Evolutionary conservation across 2,329 filamentous ascomycete genomes (phyloP).

Genomic region (Zasmidium cellare): DNA sequence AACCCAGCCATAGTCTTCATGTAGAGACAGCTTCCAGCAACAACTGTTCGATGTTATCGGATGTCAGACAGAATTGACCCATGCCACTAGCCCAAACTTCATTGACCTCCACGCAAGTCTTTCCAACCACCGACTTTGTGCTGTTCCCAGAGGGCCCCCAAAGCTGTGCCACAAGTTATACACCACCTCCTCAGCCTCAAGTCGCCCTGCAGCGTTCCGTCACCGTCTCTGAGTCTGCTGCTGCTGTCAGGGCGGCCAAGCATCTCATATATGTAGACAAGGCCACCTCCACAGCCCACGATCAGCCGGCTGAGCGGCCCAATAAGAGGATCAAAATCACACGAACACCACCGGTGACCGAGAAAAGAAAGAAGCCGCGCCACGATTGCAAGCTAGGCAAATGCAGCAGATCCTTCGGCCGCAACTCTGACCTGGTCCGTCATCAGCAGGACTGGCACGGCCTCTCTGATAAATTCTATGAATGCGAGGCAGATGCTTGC

Average conservation of each 20-base stretch:
- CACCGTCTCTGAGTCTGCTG: background rate
- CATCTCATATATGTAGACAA: background rate
- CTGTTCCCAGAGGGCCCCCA: background rate
- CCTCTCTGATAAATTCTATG: background rate
- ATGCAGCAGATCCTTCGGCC: constrained; percentile 5
- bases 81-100: background rate
- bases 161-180: background rate
- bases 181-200: background rate
- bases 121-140: background rate
- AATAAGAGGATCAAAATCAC: background rate
- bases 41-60: too few relatives aligned
- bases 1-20: too few relatives aligned
- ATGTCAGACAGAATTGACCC: too few relatives aligned
- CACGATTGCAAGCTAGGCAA: background rate
- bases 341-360: background rate
- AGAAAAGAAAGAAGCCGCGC: background rate
- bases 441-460: constrained; percentile 6
- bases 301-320: background rate
- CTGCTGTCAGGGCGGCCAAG: background rate
- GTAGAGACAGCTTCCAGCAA: too few relatives aligned
- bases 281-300: background rate
- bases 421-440: constrained; percentile 3
- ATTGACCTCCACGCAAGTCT: background rate
- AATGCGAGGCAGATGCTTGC: constrained; percentile 5
- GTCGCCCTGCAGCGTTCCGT: background rate